Conservation (phyloP, 2,329 filamentous ascomycete genomes). For the Sarocladium strictum region DNA sequence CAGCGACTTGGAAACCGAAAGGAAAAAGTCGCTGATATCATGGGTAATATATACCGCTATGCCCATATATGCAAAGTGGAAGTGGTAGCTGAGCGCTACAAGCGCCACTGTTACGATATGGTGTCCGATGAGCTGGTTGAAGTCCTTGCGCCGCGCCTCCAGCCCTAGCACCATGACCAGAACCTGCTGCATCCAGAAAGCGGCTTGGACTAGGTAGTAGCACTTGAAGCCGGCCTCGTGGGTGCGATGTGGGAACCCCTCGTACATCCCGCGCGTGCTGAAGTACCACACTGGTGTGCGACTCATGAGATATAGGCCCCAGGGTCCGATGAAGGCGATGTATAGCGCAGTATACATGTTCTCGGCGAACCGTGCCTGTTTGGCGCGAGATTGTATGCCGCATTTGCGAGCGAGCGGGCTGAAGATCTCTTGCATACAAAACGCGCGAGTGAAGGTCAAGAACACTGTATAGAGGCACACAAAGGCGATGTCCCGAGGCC, state of each 20-base stretch:
- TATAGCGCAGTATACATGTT: constrained; percentile 91
- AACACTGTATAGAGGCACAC: constrained; percentile 84
- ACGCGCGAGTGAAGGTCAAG: constrained; percentile 87
- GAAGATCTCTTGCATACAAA: constrained; percentile 87
- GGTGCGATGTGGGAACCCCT: constrained; percentile 77
- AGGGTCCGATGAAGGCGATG: constrained; percentile 74
- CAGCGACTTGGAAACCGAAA: constrained; percentile 84
- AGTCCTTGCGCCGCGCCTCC: constrained; percentile 91
- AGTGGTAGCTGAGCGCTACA: constrained; percentile 82
- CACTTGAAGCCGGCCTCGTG: constrained; percentile 82
- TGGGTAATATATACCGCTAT: constrained; percentile 93
- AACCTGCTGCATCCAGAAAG: constrained; percentile 91
- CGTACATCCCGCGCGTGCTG: constrained; percentile 85
- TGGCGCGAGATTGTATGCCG: constrained; percentile 63
- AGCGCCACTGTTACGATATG: constrained; percentile 85
- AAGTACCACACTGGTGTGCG: constrained; percentile 90
- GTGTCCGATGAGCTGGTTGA: constrained; percentile 84
- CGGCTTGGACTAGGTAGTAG: constrained; percentile 88
- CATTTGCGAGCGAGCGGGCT: constrained; percentile 65
- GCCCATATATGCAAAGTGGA: constrained; percentile 94
- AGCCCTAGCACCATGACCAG: constrained; percentile 82
- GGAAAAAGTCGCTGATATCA: constrained; percentile 91
- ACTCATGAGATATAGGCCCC: constrained; percentile 85
- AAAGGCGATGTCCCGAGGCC: constrained; percentile 77
- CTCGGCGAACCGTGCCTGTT: constrained; percentile 90